Evolutionary conservation across 768 basidiomycete species (phyloP), one percentile per base, ranked within the genome.

Genomic region (Hygrocybe coccinea): DNA sequence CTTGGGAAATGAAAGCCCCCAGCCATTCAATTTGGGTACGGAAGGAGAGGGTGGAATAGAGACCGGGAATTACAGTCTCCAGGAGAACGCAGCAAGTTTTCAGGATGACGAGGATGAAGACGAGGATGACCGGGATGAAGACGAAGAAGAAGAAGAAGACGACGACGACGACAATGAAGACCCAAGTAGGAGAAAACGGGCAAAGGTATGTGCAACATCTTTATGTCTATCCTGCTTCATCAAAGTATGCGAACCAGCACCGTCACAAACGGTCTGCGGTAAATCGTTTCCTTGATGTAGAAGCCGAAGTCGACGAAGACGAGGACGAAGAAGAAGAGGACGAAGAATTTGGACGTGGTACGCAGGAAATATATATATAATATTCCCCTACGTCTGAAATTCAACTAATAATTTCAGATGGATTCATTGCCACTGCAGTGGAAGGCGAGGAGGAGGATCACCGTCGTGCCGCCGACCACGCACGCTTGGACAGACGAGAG

Each of bases 291-390:
- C 77, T 98, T 62, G 97, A 98, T 82, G 80, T 95, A 55, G 92
- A 95, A 74, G 94, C 93, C 53, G 92, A 93, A 67, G 95, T 95
- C 17, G 93, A 93, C 62, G 94, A 97, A 29, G 97, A 98, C 17
- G 97, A 97, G 3, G 95, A 97, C 35, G 97, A 97, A 22, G 88
- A 89, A 2, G 93, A 95, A 17, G 91, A 86, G 5, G 89, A 89
- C 2, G 88, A 76, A 8, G 90, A 91, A 52, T 81, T 79, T 56
- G 87, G 77, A 10, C 72, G 75, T 61, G 79, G 78, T 80, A 44
- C 15, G 78, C 14, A 17, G 15, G n/a, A 12, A 36, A 11, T 33
- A 5, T n/a, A 4, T 25, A 15, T 7, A 22, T 38, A 19, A 41
- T 25, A 44, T 21, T 11, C 25, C 56, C 33, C 37, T 36, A 5